phyloP scores from a whole-genome alignment of 1,284 basidiomycete genomes.

The Sporisorium graminicola region DNA sequence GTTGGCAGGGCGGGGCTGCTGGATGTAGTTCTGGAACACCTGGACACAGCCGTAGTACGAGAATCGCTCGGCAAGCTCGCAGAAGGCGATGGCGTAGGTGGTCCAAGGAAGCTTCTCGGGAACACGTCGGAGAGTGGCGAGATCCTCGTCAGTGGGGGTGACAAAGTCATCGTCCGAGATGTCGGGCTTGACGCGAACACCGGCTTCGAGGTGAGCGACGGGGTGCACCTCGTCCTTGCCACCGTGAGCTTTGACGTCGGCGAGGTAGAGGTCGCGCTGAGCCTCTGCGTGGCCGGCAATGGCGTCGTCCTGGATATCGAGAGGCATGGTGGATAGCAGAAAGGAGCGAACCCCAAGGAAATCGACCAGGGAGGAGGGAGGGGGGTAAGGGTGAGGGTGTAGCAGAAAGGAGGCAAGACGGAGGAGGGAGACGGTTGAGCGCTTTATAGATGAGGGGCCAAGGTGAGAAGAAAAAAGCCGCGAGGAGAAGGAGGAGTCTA shows the following conservation, averaged over 20 bases:
- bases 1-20: conserved; percentile 56
- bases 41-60: conserved; percentile 67
- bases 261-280: conserved; percentile 33
- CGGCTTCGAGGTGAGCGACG: conserved; percentile 46
- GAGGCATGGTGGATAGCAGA: conserved; percentile 27
- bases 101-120: conserved; percentile 65
- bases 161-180: conserved; percentile 41
- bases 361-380: neutral
- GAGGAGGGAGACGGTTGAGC: neutral
- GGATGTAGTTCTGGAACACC: conserved; percentile 67
- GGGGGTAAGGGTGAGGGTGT: conserved; percentile 6
- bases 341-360: neutral
- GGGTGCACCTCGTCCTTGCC: conserved; percentile 41
- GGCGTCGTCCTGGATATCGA: conserved; percentile 50
- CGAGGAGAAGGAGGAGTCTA: neutral
- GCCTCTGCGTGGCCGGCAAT: conserved; percentile 50
- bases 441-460: conserved; percentile 1
- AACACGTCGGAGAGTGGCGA: conserved; percentile 59
- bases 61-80: conserved; percentile 69
- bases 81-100: conserved; percentile 64
- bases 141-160: conserved; percentile 62
- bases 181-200: conserved; percentile 34
- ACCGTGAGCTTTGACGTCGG: conserved; percentile 43
- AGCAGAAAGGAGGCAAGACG: neutral
- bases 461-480: conserved; percentile 12